Evolutionary conservation across 768 basidiomycete genomes (phyloP).

Genomic region (Tubosaeta sp.): DNA sequence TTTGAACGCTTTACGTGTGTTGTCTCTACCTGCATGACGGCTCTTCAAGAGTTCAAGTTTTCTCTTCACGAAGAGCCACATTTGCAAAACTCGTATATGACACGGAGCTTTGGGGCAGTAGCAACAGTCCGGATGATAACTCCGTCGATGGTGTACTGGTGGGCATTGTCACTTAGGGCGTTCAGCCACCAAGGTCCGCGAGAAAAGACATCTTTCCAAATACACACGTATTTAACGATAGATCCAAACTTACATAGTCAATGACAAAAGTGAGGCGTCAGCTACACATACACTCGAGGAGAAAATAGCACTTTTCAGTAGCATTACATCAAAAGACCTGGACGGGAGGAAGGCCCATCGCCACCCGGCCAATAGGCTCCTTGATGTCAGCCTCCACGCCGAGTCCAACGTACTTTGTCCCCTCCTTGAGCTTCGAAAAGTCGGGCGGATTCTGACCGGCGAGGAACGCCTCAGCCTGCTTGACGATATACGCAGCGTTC

Average conservation of each 20-base stretch:
- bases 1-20: too few relatives aligned
- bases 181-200: too few relatives aligned
- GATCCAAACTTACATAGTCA: background rate
- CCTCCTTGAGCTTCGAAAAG: slow-evolving; percentile 50
- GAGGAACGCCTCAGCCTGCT: slow-evolving; percentile 62
- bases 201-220: too few relatives aligned
- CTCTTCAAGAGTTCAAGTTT: too few relatives aligned
- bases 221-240: background rate
- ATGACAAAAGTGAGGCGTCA: background rate
- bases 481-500: slow-evolving; percentile 57
- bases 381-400: slow-evolving; percentile 39
- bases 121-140: too few relatives aligned
- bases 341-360: slow-evolving; percentile 40
- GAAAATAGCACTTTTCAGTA: background rate
- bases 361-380: slow-evolving; percentile 31
- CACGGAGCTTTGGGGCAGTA: too few relatives aligned
- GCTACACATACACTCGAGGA: background rate
- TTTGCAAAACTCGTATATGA: too few relatives aligned
- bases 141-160: too few relatives aligned
- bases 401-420: slow-evolving; percentile 36
- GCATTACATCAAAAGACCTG: slow-evolving; percentile 7
- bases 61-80: too few relatives aligned
- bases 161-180: too few relatives aligned
- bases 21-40: too few relatives aligned
- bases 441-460: slow-evolving; percentile 64